phyloP scores from a whole-genome alignment of 2,329 filamentous ascomycete species.

The Colletotrichum sp. region DNA sequence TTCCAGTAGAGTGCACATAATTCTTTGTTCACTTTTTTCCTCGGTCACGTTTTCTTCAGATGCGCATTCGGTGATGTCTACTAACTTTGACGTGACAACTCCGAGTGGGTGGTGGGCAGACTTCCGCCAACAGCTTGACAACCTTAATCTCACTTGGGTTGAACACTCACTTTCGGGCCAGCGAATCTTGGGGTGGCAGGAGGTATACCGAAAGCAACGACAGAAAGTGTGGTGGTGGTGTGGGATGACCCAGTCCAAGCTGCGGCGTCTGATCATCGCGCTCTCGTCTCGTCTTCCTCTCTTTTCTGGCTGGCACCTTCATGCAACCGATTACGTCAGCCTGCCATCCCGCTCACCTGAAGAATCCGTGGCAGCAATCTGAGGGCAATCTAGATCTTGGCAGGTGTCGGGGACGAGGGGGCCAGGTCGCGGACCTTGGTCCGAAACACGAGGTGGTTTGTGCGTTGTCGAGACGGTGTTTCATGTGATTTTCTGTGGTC shows the following conservation, averaged over 20 bases:
- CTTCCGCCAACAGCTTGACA: neutral
- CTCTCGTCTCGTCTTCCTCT: neutral
- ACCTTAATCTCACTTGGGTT: neutral
- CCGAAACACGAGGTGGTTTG: neutral
- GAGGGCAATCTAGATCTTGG: neutral
- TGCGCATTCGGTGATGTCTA: neutral
- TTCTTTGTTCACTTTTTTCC: neutral
- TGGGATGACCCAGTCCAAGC: neutral
- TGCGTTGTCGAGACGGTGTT: neutral
- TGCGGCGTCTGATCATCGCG: constrained; percentile 1
- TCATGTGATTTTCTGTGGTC: neutral
- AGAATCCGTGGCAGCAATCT: neutral
- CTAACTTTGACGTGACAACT: neutral
- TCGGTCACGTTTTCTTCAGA: neutral
- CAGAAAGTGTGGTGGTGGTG: neutral
- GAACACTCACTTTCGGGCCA: neutral
- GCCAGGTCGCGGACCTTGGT: neutral
- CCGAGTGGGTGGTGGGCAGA: neutral
- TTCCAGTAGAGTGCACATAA: constrained; percentile 23
- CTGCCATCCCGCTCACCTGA: neutral
- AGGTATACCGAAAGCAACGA: neutral
- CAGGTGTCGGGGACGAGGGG: neutral
- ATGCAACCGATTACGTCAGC: neutral
- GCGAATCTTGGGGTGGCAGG: neutral
- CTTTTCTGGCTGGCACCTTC: neutral